These are phyloP conservation scores for Phialocephala sp. DNA, from an alignment of 2,329 filamentous ascomycete species.

Conservation along the genomic window DNA sequence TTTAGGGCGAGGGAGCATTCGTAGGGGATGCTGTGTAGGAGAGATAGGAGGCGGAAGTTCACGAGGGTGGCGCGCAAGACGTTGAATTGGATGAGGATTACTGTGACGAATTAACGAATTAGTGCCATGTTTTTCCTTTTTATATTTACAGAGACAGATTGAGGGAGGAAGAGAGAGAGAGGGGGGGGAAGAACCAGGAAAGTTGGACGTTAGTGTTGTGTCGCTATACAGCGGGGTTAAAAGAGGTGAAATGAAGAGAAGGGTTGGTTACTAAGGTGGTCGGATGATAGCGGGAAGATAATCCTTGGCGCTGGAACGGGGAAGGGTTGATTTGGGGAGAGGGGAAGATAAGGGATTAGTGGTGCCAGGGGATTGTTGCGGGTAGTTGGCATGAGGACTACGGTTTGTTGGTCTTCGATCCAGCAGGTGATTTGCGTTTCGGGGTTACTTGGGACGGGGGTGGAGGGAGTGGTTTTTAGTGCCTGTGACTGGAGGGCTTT, in stretches of 20 bases:
- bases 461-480: constrained; percentile 27
- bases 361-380: constrained; percentile 41
- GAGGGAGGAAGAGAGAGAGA: no score
- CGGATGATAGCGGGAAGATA: constrained; percentile 48
- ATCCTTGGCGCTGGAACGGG: constrained; percentile 26
- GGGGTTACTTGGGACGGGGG: constrained; percentile 35
- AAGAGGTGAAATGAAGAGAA: no score
- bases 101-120: no score
- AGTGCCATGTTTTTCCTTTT: no score
- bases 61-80: constrained; percentile 46
- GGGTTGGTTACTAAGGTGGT: no score
- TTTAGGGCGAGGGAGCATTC: constrained; percentile 35
- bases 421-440: constrained; percentile 45
- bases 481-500: constrained; percentile 22
- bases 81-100: constrained; percentile 50
- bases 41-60: constrained; percentile 46
- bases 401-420: constrained; percentile 43
- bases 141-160: no score
- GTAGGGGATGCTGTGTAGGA: constrained; percentile 42
- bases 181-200: no score
- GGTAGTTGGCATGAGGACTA: constrained; percentile 42
- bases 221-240: no score
- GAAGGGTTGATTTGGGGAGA: constrained; percentile 33
- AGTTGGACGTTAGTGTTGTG: no score
- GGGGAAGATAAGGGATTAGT: constrained; percentile 41